Evolutionary conservation across 225 moss, liverwort and hornwort genomes (phyloP).

Genomic region (Straminergon stramineum): DNA sequence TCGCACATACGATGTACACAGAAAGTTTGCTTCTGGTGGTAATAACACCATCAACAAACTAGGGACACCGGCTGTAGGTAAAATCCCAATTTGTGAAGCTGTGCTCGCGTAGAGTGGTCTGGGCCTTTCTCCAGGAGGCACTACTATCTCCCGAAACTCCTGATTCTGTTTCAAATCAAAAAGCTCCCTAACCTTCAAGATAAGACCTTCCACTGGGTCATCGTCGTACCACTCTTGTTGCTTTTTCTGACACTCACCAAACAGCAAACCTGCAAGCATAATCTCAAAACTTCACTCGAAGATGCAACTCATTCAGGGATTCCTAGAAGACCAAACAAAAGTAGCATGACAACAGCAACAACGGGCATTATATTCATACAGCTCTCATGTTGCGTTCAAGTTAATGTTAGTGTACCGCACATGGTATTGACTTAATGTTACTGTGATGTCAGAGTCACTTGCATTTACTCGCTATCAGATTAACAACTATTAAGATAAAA

Average conservation of each 20-base stretch:
- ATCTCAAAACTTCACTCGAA: neutral
- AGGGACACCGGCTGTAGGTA: constrained; percentile 86
- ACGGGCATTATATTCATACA: neutral
- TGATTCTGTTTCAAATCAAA: constrained; percentile 53
- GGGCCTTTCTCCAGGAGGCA: constrained; percentile 78
- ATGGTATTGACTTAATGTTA: neutral
- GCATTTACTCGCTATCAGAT: neutral
- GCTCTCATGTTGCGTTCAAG: neutral
- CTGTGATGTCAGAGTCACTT: neutral
- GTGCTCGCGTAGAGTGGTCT: constrained; percentile 87
- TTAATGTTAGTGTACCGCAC: neutral
- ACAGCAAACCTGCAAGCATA: constrained; percentile 47
- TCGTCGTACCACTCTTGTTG: constrained; percentile 81
- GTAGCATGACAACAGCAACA: neutral
- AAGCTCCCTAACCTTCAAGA: constrained; percentile 70
- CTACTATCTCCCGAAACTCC: constrained; percentile 70
- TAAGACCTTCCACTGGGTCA: constrained; percentile 60
- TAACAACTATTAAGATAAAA: neutral
- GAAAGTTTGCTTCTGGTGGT: constrained; percentile 54
- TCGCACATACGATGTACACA: constrained; percentile 75
- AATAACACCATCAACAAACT: constrained; percentile 75
- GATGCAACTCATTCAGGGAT: neutral
- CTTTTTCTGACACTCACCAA: constrained; percentile 84
- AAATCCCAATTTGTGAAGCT: constrained; percentile 90
- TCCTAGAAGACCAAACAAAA: neutral